phyloP scores from a whole-genome alignment of 805 yeast genomes.

The Yarrowia sp. region DNA sequence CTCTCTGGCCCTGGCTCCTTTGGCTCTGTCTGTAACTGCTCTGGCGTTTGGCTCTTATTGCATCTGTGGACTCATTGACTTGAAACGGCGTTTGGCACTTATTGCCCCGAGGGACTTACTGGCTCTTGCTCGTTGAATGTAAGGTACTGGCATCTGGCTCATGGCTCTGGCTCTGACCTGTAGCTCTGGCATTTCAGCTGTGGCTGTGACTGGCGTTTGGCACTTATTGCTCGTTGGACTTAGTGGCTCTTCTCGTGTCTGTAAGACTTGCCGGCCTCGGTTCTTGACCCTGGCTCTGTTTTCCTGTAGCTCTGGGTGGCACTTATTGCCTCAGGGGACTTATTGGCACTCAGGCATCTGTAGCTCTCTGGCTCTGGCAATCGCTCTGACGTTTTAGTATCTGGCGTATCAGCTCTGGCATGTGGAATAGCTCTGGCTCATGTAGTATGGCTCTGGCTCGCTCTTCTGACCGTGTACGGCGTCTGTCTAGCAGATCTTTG shows the following conservation, averaged over 20 bases:
- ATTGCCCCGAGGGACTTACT: neutral
- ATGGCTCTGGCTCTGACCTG: too few relatives aligned
- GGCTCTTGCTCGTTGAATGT: neutral
- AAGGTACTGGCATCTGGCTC: too few relatives aligned
- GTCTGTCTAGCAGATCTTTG: constrained; percentile 4
- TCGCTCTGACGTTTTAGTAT: too few relatives aligned
- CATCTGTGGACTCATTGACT: neutral
- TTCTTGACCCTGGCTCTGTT: too few relatives aligned
- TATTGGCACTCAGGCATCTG: neutral
- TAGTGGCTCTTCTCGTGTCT: too few relatives aligned
- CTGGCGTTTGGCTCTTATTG: constrained; percentile 4
- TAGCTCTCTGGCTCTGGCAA: neutral
- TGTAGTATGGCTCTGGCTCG: neutral
- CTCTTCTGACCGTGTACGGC: constrained; percentile 2
- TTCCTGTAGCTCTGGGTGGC: neutral
- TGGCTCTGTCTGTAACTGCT: neutral
- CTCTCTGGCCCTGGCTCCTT: neutral
- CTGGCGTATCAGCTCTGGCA: too few relatives aligned
- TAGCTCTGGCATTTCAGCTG: too few relatives aligned
- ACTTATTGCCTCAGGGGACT: neutral
- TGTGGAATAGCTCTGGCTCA: neutral
- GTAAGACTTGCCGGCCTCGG: too few relatives aligned
- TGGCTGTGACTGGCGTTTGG: too few relatives aligned
- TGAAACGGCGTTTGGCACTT: neutral
- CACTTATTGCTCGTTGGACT: too few relatives aligned